Conservation (phyloP, 306 rosid genomes). For the Vachellia collinsii region DNA sequence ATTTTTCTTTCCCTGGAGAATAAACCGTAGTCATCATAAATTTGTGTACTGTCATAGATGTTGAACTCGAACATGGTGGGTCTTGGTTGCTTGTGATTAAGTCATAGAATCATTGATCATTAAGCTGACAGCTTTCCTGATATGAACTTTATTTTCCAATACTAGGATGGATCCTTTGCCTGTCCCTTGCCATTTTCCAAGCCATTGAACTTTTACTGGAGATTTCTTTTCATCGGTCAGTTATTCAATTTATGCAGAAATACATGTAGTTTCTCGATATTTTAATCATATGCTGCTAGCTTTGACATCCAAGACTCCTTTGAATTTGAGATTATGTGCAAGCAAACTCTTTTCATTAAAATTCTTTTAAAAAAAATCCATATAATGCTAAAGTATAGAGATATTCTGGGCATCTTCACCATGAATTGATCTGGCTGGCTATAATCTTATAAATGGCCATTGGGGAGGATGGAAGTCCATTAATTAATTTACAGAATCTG, state of each 20-base stretch:
- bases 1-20: background rate
- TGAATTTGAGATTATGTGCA: background rate
- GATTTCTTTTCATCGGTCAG: background rate
- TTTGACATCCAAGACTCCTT: background rate
- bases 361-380: background rate
- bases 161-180: too few relatives aligned
- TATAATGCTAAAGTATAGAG: background rate
- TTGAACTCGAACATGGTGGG: slow-evolving; percentile 27
- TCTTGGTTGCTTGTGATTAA: background rate
- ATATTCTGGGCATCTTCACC: background rate
- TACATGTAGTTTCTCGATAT: background rate
- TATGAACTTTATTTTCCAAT: background rate
- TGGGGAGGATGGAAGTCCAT: slow-evolving; percentile 7
- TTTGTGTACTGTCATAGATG: slow-evolving; percentile 8
- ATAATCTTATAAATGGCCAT: slow-evolving; percentile 5
- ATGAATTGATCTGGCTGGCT: background rate
- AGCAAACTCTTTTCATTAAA: background rate
- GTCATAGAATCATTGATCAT: background rate
- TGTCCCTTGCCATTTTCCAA: background rate
- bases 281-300: background rate
- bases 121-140: background rate
- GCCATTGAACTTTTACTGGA: background rate
- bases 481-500: slow-evolving; percentile 38
- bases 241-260: background rate
- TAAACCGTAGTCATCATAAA: slow-evolving; percentile 20